Conservation (phyloP, 176 grass and related monocot species). For the Phoenix dactylifera region DNA sequence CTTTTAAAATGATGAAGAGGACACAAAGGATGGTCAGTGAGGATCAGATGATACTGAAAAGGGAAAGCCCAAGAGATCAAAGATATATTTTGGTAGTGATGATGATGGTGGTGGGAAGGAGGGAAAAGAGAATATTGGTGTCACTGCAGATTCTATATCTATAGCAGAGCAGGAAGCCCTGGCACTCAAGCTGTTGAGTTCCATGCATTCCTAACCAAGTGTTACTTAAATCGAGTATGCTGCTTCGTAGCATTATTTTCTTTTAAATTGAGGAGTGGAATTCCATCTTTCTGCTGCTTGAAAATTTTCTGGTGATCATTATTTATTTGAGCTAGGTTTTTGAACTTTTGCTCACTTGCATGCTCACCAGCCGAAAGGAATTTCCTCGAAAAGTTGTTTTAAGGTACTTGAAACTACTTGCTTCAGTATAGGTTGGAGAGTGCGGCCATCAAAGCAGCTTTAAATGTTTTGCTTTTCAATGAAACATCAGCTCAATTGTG, state of each 20-base stretch:
- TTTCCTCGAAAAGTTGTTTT: too few species aligned
- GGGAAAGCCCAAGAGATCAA: conserved; percentile 30
- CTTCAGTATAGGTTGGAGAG: too few species aligned
- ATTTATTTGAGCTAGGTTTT: too few species aligned
- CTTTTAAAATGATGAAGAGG: conserved; percentile 30
- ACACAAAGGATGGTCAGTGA: conserved; percentile 30
- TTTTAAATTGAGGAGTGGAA: background rate
- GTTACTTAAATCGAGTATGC: too few species aligned
- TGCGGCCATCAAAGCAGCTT: too few species aligned
- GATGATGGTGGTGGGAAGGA: conserved; percentile 17
- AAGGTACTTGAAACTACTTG: too few species aligned
- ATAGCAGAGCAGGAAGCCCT: conserved; percentile 71
- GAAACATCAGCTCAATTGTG: too few species aligned
- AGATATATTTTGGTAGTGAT: conserved; percentile 48
- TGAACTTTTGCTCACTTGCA: too few species aligned
- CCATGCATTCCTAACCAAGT: conserved; percentile 45
- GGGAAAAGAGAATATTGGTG: background rate
- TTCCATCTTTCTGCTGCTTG: background rate
- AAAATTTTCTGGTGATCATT: too few species aligned
- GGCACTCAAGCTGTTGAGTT: conserved; percentile 64
- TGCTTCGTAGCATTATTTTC: background rate
- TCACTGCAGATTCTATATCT: conserved; percentile 12
- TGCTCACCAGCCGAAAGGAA: too few species aligned
- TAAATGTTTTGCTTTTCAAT: too few species aligned
- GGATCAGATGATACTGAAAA: conserved; percentile 32